phyloP scores from a whole-genome alignment of 2,329 filamentous ascomycete species.

The Chaetothyriales sp. region DNA sequence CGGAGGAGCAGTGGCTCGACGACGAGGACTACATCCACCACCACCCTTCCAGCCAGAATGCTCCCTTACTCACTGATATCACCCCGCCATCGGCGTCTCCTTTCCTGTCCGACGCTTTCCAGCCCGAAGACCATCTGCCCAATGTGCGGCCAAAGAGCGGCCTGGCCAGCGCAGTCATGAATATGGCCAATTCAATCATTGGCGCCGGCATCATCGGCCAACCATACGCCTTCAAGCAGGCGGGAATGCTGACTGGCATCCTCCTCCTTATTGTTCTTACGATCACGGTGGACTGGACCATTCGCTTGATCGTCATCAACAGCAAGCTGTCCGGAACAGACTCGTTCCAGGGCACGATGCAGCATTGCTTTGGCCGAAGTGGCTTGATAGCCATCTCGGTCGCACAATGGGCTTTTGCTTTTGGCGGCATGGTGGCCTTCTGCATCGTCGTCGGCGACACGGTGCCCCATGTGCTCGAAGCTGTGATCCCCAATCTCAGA shows the following conservation, averaged over 20 bases:
- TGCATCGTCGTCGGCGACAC: slow-evolving; percentile 94
- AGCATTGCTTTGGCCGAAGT: slow-evolving; percentile 80
- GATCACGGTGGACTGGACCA: slow-evolving; percentile 88
- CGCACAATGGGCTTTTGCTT: slow-evolving; percentile 96
- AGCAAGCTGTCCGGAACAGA: slow-evolving; percentile 88
- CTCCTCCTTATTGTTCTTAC: slow-evolving; percentile 66
- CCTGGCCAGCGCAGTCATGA: slow-evolving; percentile 86
- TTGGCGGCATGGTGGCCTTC: slow-evolving; percentile 97
- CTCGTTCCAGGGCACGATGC: slow-evolving; percentile 89
- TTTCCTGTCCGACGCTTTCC: slow-evolving; percentile 44
- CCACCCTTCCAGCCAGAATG: slow-evolving; percentile 36
- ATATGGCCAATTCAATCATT: slow-evolving; percentile 99
- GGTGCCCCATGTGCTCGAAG: slow-evolving; percentile 75
- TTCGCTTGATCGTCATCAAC: slow-evolving; percentile 91
- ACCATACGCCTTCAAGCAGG: slow-evolving; percentile 90
- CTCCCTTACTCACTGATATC: slow-evolving; percentile 65
- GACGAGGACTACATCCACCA: slow-evolving; percentile 45
- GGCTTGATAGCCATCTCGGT: slow-evolving; percentile 80
- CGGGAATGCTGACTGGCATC: slow-evolving; percentile 67
- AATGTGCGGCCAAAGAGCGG: slow-evolving; percentile 65
- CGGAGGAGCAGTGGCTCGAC: slow-evolving; percentile 23
- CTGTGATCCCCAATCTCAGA: slow-evolving; percentile 62
- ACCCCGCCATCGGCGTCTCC: slow-evolving; percentile 61
- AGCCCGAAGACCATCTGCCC: slow-evolving; percentile 44
- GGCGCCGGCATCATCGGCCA: slow-evolving; percentile 62